Base-by-base conservation (phyloP, 2,329 filamentous ascomycete genomes). In the Triangularia verruculosa region DNA sequence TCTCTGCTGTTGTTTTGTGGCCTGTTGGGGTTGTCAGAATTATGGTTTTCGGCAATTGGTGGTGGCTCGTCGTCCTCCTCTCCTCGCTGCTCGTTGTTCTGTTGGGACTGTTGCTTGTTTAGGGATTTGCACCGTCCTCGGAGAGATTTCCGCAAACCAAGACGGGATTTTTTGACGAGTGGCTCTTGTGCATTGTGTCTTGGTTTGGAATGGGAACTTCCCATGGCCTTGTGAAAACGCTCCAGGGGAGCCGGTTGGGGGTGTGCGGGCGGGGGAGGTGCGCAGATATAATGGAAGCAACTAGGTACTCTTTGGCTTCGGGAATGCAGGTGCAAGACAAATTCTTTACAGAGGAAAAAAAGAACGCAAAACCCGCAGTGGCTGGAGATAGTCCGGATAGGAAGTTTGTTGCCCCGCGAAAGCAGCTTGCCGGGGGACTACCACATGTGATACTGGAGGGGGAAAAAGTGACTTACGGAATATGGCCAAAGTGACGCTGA, bases 21-120 rank as follows among this genome's bases (percentile, higher is more conserved):
- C 20, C 59, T 65, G 57, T 25, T 39, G 56, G 25, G 8, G 32
- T 22, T 24, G 54, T 64, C 24, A 66, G 61, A 34, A 15, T 8
- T 17, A 2, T 59, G 51, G 25, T 54, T 27, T 54, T 28, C n/a
- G n/a, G 22, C 43, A 51, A 17, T 51, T n/a, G 17, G n/a, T 17
- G 30, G 30, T 11, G 30, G 11, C 39, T 47, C 39, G 17, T 28
- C 9, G 27, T 28, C 27, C 27, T 28, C n/a, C n/a, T n/a, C n/a
- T n/a, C n/a, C n/a, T n/a, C n/a, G n/a, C n/a, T n/a, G 9, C 27
- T 28, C 27, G 27, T 28, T 28, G 27, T 28, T 9, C 27, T 28
- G 27, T 5, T 28, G 27, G 27, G 4, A 9, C 27, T 28, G 27
- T 9, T 4, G 27, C 27, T 28, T 9, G 27, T 47, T 20, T 9